phyloP scores from a whole-genome alignment of 768 basidiomycete species.

The Russula vinacea region DNA sequence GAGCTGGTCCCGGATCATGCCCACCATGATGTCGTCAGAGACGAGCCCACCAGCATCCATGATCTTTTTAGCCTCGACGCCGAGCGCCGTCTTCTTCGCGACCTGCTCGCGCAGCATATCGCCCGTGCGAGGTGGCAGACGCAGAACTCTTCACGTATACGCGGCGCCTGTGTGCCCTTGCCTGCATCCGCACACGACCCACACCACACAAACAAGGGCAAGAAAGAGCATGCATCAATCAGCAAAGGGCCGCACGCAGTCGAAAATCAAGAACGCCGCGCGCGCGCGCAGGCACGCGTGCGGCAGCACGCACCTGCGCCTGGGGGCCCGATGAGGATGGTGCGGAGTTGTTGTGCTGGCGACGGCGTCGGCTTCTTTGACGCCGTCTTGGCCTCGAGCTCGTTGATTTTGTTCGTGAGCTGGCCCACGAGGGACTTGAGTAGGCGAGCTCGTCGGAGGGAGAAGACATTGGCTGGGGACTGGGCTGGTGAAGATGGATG shows the following conservation, averaged over 20 bases:
- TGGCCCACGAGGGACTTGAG: conserved; percentile 88
- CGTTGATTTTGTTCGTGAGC: conserved; percentile 83
- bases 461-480: conserved; percentile 47
- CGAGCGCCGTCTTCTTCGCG: conserved; percentile 77
- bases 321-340: conserved; percentile 96
- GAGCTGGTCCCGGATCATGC: conserved; percentile 95
- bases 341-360: conserved; percentile 76
- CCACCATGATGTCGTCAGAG: conserved; percentile 93
- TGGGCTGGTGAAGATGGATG: background rate
- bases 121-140: conserved; percentile 98
- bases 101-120: conserved; percentile 99
- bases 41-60: conserved; percentile 98
- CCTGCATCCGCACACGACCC: conserved; percentile 48
- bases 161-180: conserved; percentile 97
- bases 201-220: background rate
- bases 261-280: background rate
- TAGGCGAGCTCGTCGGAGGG: conserved; percentile 83
- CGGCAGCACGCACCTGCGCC: conserved; percentile 81
- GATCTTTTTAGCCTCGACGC: conserved; percentile 91
- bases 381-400: conserved; percentile 66
- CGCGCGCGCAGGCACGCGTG: background rate
- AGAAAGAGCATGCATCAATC: background rate
- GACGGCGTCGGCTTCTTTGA: conserved; percentile 40
- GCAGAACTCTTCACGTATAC: conserved; percentile 88
- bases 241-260: background rate